A percentile compares a stretch with the other conserved stretches of the same genome.
Conservation (phyloP, 1,284 basidiomycete genomes). For the Chiua sp. region DNA sequence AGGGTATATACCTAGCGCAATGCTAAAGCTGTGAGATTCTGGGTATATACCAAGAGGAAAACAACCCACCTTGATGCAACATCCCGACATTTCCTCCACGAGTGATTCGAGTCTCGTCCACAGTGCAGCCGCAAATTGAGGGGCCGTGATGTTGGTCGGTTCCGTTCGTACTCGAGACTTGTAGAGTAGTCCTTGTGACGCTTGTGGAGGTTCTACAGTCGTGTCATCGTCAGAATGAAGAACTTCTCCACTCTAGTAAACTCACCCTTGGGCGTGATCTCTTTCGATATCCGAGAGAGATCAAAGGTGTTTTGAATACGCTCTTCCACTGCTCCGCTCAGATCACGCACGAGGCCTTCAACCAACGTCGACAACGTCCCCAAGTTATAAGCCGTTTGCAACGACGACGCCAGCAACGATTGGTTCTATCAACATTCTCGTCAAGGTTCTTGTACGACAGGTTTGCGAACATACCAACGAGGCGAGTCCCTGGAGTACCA, state of each 20-base stretch:
- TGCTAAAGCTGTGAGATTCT: constrained; percentile 4
- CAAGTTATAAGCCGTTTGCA: constrained; percentile 96
- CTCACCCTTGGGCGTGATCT: constrained; percentile 77
- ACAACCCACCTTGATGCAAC: constrained; percentile 80
- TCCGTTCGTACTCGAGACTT: constrained; percentile 84
- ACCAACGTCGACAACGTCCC: constrained; percentile 85
- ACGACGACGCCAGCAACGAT: constrained; percentile 85
- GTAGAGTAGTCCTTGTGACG: constrained; percentile 58
- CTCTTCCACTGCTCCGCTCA: constrained; percentile 84
- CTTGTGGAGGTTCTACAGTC: constrained; percentile 26
- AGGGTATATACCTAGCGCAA: constrained; percentile 82
- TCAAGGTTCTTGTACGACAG: constrained; percentile 4
- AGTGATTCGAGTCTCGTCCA: constrained; percentile 86
- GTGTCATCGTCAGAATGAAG: constrained; percentile 3
- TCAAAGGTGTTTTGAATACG: constrained; percentile 88
- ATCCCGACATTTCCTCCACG: constrained; percentile 88
- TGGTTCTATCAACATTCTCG: constrained; percentile 67
- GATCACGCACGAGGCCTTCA: constrained; percentile 77
- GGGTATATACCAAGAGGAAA: no score
- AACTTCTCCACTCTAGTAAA: constrained; percentile 4
- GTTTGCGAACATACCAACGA: constrained; percentile 60
- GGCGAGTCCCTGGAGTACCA: constrained; percentile 80
- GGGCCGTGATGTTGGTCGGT: constrained; percentile 81
- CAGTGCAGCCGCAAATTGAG: constrained; percentile 81
- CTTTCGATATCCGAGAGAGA: constrained; percentile 82